phyloP scores from a whole-genome alignment of 345 rosid species.

The Syzygium grande region DNA sequence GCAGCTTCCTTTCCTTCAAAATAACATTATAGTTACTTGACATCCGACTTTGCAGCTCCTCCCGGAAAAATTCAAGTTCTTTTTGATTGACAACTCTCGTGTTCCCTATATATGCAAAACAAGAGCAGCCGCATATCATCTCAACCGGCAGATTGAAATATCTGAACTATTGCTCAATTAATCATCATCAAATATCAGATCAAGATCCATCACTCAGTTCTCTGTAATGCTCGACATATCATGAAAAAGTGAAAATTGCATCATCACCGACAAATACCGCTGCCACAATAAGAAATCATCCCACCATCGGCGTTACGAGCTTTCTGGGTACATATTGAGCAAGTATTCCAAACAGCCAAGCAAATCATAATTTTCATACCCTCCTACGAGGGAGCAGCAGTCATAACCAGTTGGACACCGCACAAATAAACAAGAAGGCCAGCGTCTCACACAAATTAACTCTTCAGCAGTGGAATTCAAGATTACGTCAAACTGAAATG shows the following conservation, averaged over 20 bases:
- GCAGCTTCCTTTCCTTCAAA: conserved; percentile 69
- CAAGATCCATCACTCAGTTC: neutral
- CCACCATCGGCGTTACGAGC: neutral
- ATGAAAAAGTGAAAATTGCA: neutral
- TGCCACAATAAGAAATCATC: neutral
- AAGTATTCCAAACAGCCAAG: neutral
- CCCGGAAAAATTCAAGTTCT: conserved; percentile 68
- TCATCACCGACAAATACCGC: neutral
- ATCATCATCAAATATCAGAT: no score
- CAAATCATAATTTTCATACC: neutral
- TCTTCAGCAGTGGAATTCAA: neutral
- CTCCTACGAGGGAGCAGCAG: neutral
- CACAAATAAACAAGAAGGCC: neutral
- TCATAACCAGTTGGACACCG: neutral
- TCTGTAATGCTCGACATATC: neutral
- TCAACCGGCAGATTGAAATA: no score
- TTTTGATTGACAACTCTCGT: conserved; percentile 74
- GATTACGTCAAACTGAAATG: neutral
- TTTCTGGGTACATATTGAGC: neutral
- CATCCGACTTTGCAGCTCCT: conserved; percentile 59
- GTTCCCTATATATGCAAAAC: conserved; percentile 36
- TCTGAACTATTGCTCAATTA: no score
- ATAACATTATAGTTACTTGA: conserved; percentile 70
- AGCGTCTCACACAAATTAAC: neutral
- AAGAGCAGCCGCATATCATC: neutral